Evolutionary conservation across 441 rosid species (phyloP).

Genomic region (Monsonia emarginata): DNA sequence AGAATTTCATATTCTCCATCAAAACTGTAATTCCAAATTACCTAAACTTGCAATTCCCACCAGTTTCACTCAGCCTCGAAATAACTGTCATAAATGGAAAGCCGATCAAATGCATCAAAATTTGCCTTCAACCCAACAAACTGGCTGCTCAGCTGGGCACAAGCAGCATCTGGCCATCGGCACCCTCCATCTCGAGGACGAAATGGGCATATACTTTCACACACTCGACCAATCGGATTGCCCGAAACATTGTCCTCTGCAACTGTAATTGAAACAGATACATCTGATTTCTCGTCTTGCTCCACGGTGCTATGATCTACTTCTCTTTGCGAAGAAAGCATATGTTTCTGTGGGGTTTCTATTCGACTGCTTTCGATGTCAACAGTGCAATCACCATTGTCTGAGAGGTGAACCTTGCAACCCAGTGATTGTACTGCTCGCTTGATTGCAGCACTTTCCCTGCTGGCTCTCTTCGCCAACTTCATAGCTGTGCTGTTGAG

Average conservation of each 20-base stretch:
- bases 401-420: constrained; percentile 66
- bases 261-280: constrained; percentile 62
- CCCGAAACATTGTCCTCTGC: constrained; percentile 41
- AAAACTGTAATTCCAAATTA: not conserved
- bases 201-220: constrained; percentile 70
- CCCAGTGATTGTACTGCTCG: constrained; percentile 80
- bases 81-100: constrained; percentile 67
- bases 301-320: constrained; percentile 18
- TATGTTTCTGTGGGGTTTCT: constrained; percentile 20
- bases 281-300: constrained; percentile 47
- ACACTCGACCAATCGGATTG: constrained; percentile 33
- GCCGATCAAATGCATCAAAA: constrained; percentile 76
- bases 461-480: constrained; percentile 58
- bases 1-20: not conserved
- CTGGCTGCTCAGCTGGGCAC: constrained; percentile 84
- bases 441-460: constrained; percentile 61
- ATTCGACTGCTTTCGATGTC: constrained; percentile 39
- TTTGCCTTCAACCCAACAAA: constrained; percentile 74
- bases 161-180: constrained; percentile 80
- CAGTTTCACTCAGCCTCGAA: constrained; percentile 45
- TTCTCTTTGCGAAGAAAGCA: constrained; percentile 28
- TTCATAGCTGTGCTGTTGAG: constrained; percentile 48
- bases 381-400: constrained; percentile 47
- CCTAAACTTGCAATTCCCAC: not conserved
- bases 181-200: constrained; percentile 71